A percentile compares a stretch with the other conserved stretches of the same genome.
phyloP scores from a whole-genome alignment of 345 rosid species.

The Syzygium grande region DNA sequence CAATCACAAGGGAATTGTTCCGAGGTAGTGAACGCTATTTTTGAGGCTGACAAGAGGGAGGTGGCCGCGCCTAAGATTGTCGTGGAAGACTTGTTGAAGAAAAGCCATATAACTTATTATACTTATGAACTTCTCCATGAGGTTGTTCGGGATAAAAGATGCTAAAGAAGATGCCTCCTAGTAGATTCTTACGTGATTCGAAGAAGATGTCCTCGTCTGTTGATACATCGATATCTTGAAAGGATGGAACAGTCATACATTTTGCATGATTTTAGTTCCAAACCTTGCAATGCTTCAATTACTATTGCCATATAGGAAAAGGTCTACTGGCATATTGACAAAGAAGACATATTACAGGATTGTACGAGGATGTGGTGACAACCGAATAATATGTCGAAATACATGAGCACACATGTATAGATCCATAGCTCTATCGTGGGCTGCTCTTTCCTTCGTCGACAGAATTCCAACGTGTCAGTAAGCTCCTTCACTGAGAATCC shows the following conservation, averaged over 20 bases:
- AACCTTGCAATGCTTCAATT: background rate
- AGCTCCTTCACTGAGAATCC: background rate
- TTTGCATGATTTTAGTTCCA: background rate
- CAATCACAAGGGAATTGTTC: slow-evolving; percentile 55
- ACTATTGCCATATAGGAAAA: background rate
- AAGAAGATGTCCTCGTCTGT: slow-evolving; percentile 1
- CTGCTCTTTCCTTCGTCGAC: background rate
- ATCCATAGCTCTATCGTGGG: background rate
- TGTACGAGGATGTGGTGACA: background rate
- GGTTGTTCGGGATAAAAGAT: slow-evolving; percentile 74
- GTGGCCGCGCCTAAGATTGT: slow-evolving; percentile 89
- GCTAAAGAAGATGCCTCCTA: slow-evolving; percentile 41
- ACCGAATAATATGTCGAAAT: background rate
- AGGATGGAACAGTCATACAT: background rate
- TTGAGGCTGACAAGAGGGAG: slow-evolving; percentile 64
- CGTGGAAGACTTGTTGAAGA: slow-evolving; percentile 83
- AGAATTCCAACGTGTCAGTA: background rate
- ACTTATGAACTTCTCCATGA: slow-evolving; percentile 80
- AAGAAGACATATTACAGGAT: background rate
- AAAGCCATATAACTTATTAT: slow-evolving; percentile 66
- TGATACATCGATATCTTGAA: background rate
- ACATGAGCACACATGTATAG: background rate
- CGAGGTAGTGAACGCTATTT: slow-evolving; percentile 68
- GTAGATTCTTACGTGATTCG: slow-evolving; percentile 1
- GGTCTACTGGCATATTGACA: background rate